These are phyloP conservation scores for Nakaseomyces kungkrabaensis DNA, from an alignment of 1,139 yeast species.

Conservation along the genomic window DNA sequence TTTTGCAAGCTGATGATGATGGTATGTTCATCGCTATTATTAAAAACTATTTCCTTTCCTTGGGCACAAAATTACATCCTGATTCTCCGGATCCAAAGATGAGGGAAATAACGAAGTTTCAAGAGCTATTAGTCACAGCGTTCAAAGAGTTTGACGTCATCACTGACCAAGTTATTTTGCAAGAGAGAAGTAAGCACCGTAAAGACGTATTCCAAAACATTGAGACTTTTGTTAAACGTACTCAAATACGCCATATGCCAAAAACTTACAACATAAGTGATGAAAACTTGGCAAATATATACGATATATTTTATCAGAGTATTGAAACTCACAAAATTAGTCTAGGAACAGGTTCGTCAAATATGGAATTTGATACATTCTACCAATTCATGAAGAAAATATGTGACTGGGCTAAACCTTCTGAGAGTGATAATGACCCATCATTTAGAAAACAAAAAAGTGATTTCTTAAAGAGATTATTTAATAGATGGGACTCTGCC, in stretches of 20 bases:
- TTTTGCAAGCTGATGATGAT: conserved; percentile 77
- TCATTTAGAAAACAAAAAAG: conserved; percentile 27
- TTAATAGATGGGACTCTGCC: conserved; percentile 59
- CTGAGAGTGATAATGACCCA: conserved; percentile 31
- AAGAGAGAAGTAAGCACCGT: conserved; percentile 62
- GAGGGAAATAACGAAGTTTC: conserved; percentile 70
- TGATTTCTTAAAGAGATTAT: conserved; percentile 54
- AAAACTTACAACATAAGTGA: conserved; percentile 51
- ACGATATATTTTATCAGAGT: conserved; percentile 76
- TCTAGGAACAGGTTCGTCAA: conserved; percentile 59
- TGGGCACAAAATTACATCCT: conserved; percentile 78
- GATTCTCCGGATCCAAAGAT: conserved; percentile 54
- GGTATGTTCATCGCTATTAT: conserved; percentile 82
- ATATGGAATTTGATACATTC: conserved; percentile 68
- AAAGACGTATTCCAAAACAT: conserved; percentile 75
- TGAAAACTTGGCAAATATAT: conserved; percentile 56
- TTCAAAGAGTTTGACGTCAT: conserved; percentile 81
- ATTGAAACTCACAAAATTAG: conserved; percentile 58
- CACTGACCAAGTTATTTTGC: conserved; percentile 62
- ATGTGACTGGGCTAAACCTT: conserved; percentile 61
- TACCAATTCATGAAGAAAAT: conserved; percentile 66
- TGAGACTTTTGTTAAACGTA: conserved; percentile 81
- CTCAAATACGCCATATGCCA: conserved; percentile 79
- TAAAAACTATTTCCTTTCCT: conserved; percentile 67
- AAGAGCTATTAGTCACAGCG: conserved; percentile 81